Evolutionary conservation across 2,329 filamentous ascomycete genomes (phyloP), one percentile per base, ranked within the genome.

Genomic region (Claviceps purpurea): DNA sequence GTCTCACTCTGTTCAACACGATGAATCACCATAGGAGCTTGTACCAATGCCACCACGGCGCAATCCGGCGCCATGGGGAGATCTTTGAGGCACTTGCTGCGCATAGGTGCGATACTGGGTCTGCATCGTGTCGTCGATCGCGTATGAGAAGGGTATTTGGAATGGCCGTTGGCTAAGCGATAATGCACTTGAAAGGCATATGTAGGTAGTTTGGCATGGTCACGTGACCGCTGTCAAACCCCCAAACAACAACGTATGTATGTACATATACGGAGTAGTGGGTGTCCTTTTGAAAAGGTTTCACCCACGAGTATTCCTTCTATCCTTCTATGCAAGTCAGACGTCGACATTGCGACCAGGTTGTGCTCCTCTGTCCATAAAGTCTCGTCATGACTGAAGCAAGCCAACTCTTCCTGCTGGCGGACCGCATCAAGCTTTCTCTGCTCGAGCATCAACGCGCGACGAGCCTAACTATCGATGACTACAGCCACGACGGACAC

Each of bases 401-500:
- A 41, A 82, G 81, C 63, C 90, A 96, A 68, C 84, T 97, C 59
- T 89, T 90, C 66, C 84, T 97, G 51, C 81, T 97, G 53, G 89
- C 90, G 62, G 93, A 98, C 71, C 91, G 97, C 70, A 87, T 97
- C 75, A 96, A 97, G 71, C 81, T 97, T 56, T 95, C 90, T 14
- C 78, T 98, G 16, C 82, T 97, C 26, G 93, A 97, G 73, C 83
- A 91, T 54, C 85, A 95, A 70, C 84, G 91, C 54, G 89, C 90
- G 48, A 81, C 88, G 61, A 86, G 82, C 14, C 77, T 95, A 45
- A 83, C 89, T 59, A 78, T 95, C 52, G 81, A 89, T 54, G 81
- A 81, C 49, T 85, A 85, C 64, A 82, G 84, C 20, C 88, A 95
- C 68, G 89, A 96, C 70, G 85, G 85, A 42, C 87, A 95, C 66